Base-by-base conservation (phyloP, 208 protist genomes). In the Crithidia thermophila region DNA sequence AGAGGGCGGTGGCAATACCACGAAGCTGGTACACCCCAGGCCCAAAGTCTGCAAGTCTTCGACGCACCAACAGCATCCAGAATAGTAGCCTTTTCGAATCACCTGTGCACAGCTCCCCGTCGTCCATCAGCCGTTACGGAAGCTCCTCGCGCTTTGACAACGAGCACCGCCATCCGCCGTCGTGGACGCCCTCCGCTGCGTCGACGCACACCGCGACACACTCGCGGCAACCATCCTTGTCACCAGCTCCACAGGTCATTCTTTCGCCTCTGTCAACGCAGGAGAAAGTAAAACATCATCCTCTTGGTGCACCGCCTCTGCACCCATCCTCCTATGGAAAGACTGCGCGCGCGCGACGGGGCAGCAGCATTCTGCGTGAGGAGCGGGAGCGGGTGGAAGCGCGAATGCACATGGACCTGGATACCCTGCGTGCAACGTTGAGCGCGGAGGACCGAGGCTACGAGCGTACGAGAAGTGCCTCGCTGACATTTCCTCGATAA, bases 321-420 rank as follows among this genome's bases (percentile, higher is more conserved):
- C 55, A 61, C 39, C 55, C 55, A 18, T 10, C 55, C 16, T 47
- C 55, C 4, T 47, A 49, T 16, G 1, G 16, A 6, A 31, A 11
- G 20, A 4, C 30, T 6, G 14, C 23, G 43, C 30, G 21, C 21
- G 11, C 21, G 13, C 20, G 34, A 28, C 53, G 67, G n/a, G 62
- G 62, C 2, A 45, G 39, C 42, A 91, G 82, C 60, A 87, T 90
- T 42, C 50, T 94, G 20, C 82, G 71, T 0, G 82, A 90, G 21
- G 88, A 91, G 68, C 77, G 81, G 3, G 79, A 82, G 3, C 81
- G 79, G n/a, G 67, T 91, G 36, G 79, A 85, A 46, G 42, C 63
- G 14, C 77, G 77, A 11, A 79, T 74, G 60, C 45, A 70, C 2
- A 71, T 91, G 61, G 67, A 76, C 4, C 42, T 91, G 33, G 82